Base-by-base conservation (phyloP, 1,284 basidiomycete genomes). In the Vanrija sp. region DNA sequence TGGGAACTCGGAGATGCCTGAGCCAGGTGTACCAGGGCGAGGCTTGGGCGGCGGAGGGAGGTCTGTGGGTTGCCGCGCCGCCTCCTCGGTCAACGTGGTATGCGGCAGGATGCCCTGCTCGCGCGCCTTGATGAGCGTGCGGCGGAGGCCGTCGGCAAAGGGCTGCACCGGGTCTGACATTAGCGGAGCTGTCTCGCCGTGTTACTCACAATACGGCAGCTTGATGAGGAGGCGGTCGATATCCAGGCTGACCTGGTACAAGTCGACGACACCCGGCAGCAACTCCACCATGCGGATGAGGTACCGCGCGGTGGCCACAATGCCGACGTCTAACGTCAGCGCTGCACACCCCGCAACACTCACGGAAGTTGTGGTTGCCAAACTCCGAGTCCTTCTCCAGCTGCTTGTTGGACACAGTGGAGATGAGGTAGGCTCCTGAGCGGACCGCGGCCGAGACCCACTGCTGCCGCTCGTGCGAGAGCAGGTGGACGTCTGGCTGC, bases 251-350 rank as follows among this genome's bases (percentile, higher is more conserved):
- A 59, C 47, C 25, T 57, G 47, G 41, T 46, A 25, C 7, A 51
- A 19, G 39, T 63, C 57, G 45, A 54, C 48, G 0, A 45, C 57
- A 0, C 47, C 43, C 0, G 62, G 62, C 10, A 59, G 44, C 6
- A 63, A 51, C 20, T 56, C 57, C 31, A 47, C 49, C 51, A 61
- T 59, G 6, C 59, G 53, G 44, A 63, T 61, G 15, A 63, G 57
- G 27, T 59, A 59, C 2, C 57, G 56, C 0, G 62, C 54, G 1
- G 53, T 57, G 4, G 59, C 57, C 19, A 60, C 53, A 36, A 61
- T 59, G 14, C 52, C 61, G 7, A 59, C 45, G 35, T 61, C 50
- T 55, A 36, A 3, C 14, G 45, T 55, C 24, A 55, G 53, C 37
- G 18, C n/a, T n/a, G n/a, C n/a, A n/a, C n/a, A n/a, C n/a, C n/a